A percentile compares a stretch with the other conserved stretches of the same genome.
Evolutionary conservation across 805 yeast species (phyloP).

Genomic region (Ogataea ganodermae): DNA sequence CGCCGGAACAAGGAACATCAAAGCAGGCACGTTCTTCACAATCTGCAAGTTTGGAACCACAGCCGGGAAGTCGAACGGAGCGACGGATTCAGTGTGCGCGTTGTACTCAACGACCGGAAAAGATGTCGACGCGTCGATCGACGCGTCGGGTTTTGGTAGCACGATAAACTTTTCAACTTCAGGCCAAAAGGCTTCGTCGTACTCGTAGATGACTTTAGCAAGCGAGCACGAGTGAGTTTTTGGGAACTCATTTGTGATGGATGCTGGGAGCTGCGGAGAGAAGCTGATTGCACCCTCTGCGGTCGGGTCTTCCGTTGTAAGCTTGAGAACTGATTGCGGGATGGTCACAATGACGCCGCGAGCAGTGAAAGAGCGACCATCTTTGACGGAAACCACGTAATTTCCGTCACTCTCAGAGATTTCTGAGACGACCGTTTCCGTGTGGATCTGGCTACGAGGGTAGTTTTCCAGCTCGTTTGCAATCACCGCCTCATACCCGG

Average conservation of each 20-base stretch:
- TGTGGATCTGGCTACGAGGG: constrained; percentile 26
- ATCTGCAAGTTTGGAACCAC: constrained; percentile 30
- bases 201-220: constrained; percentile 49
- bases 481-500: constrained; percentile 32
- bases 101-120: constrained; percentile 20
- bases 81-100: constrained; percentile 10
- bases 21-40: constrained; percentile 37
- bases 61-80: constrained; percentile 32
- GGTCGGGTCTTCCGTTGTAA: constrained; percentile 28
- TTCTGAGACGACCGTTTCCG: constrained; percentile 21
- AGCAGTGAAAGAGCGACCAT: constrained; percentile 20
- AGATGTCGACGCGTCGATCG: constrained; percentile 5
- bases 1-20: constrained; percentile 47
- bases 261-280: constrained; percentile 39
- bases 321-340: constrained; percentile 48
- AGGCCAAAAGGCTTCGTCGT: constrained; percentile 47
- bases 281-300: constrained; percentile 33
- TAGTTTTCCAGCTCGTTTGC: constrained; percentile 30
- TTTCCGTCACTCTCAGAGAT: constrained; percentile 5
- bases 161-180: constrained; percentile 33
- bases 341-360: constrained; percentile 50
- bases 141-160: constrained; percentile 30
- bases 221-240: constrained; percentile 41
- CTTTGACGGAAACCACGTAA: constrained; percentile 21
- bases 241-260: constrained; percentile 31